Conservation (phyloP, 352 stramenopile species). For the Pythium periplocum region DNA sequence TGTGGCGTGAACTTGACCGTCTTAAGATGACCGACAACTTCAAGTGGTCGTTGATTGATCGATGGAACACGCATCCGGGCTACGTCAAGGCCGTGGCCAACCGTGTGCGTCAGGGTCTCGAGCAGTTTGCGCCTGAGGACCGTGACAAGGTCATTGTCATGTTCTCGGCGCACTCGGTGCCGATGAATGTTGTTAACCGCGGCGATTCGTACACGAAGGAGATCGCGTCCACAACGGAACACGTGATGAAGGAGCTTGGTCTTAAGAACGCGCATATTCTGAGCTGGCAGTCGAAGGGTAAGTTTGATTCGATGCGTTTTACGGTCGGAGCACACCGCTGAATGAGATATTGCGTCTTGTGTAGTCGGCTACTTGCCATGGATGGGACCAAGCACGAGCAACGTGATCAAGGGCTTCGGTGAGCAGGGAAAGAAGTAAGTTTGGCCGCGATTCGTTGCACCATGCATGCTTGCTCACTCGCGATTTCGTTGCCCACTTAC, state of each 20-base stretch:
- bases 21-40: slow-evolving; percentile 87
- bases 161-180: slow-evolving; percentile 88
- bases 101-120: slow-evolving; percentile 90
- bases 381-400: slow-evolving; percentile 97
- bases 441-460: slow-evolving; percentile 2
- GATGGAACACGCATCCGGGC: slow-evolving; percentile 94
- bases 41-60: slow-evolving; percentile 81
- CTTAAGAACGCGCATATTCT: slow-evolving; percentile 82
- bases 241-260: slow-evolving; percentile 65
- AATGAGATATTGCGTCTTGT: neutral
- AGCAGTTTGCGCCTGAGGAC: slow-evolving; percentile 88
- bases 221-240: slow-evolving; percentile 68
- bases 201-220: slow-evolving; percentile 86
- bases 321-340: neutral
- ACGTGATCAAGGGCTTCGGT: slow-evolving; percentile 91
- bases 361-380: slow-evolving; percentile 97
- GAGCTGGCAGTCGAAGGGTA: slow-evolving; percentile 94
- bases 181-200: slow-evolving; percentile 88
- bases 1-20: slow-evolving; percentile 78
- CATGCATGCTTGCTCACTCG: slow-evolving; percentile 1
- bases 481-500: neutral
- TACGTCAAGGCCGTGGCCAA: slow-evolving; percentile 93
- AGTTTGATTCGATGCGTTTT: slow-evolving; percentile 2
- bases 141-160: slow-evolving; percentile 88
- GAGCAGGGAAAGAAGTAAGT: slow-evolving; percentile 88